Evolutionary conservation across 2,329 filamentous ascomycete species (phyloP).

Genomic region (Ceratocystis cacaofunesta): DNA sequence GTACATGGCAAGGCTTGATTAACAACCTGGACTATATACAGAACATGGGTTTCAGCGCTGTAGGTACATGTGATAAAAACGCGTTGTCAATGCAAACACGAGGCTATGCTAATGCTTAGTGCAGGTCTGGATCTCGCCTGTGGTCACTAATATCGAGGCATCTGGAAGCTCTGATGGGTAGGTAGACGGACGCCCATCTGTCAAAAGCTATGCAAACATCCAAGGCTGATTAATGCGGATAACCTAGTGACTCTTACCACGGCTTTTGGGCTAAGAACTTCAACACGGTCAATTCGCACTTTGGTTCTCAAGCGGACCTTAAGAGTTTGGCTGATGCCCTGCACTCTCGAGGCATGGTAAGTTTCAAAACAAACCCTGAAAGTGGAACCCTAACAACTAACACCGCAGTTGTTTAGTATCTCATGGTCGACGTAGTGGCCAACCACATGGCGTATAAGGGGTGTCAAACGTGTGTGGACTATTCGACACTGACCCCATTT

Average conservation of each 20-base stretch:
- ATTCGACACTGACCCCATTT: slow-evolving; percentile 40
- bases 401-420: slow-evolving; percentile 24
- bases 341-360: slow-evolving; percentile 36
- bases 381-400: background rate
- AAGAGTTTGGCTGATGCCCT: slow-evolving; percentile 32
- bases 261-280: slow-evolving; percentile 29
- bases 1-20: slow-evolving; percentile 34
- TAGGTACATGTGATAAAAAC: slow-evolving; percentile 4
- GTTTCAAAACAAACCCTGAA: background rate
- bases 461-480: slow-evolving; percentile 32
- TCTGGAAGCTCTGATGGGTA: slow-evolving; percentile 20
- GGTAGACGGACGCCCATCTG: background rate
- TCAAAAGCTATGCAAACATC: background rate
- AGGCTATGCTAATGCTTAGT: background rate
- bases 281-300: slow-evolving; percentile 32
- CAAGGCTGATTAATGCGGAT: background rate
- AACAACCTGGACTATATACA: slow-evolving; percentile 37
- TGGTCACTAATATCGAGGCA: slow-evolving; percentile 28
- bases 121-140: slow-evolving; percentile 30
- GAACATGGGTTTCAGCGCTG: slow-evolving; percentile 30
- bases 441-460: slow-evolving; percentile 40
- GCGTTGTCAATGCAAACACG: background rate
- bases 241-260: slow-evolving; percentile 26
- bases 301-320: slow-evolving; percentile 35
- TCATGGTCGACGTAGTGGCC: slow-evolving; percentile 41